Base-by-base conservation (phyloP, 75 land plant species). In the Pinus taeda region DNA sequence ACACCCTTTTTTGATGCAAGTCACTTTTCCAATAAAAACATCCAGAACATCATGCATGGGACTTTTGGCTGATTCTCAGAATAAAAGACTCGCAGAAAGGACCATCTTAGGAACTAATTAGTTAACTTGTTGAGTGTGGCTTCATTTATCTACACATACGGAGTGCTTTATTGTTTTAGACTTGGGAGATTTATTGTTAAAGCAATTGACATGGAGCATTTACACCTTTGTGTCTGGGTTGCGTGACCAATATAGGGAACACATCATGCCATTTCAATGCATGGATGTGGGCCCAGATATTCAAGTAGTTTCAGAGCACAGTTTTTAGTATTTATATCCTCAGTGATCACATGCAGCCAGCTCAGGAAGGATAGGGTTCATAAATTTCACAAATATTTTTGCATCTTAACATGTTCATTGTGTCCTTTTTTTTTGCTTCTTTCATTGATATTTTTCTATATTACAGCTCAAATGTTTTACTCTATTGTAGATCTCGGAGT, bases 401-500 rank as follows among this genome's bases (percentile, higher is more conserved):
- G 21, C 37, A 60, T 22, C 37, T 59, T 8, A 57, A 74, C 58
- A 29, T 59, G 58, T 39, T 62, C 69, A 17, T 76, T 65, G 33
- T 60, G 15, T 33, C 18, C 8, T 36, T 37, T 45, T n/a, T n/a
- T n/a, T 63, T 69, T 65, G 74, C 69, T 77, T 66, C 80, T 12
- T 69, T 69, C 53, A 42, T 20, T 18, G 21, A 3, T 4, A 30
- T 76, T 73, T 24, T 37, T 42, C 3, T 65, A 71, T 77, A 30
- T 15, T 13, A n/a, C n/a, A 42, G 49, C 72, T 42, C 55, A 49
- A 49, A 49, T 42, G 11, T 55, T 73, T 55, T 73, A 73, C 58
- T 53, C 20, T 73, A 22, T 60, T 60, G 42, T 81, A 97, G 99
- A 81, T 97, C 1, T 81, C 91, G 75, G 99, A 97, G 82, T 82